phyloP scores from a whole-genome alignment of 345 rosid species.

The Trapa bicornis region DNA sequence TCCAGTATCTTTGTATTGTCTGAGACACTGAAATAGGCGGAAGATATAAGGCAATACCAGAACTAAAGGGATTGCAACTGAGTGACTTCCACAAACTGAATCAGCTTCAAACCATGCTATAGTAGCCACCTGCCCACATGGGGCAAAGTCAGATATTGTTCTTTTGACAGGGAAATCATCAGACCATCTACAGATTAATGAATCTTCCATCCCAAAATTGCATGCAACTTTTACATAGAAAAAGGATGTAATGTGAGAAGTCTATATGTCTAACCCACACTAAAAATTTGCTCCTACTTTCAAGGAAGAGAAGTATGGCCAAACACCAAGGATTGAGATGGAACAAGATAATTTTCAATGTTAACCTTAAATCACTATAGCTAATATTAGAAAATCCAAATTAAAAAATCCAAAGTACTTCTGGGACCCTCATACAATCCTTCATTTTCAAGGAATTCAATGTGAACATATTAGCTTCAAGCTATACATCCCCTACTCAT shows the following conservation, averaged over 20 bases:
- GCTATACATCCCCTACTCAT: constrained; percentile 1
- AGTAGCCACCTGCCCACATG: constrained; percentile 62
- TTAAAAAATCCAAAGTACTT: neutral
- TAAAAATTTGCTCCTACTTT: no score
- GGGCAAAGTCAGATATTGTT: neutral
- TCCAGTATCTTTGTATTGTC: constrained; percentile 78
- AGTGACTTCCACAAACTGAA: constrained; percentile 95
- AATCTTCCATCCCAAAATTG: neutral
- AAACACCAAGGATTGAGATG: no score
- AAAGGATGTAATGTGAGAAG: neutral
- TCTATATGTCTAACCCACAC: neutral
- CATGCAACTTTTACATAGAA: neutral
- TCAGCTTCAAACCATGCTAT: constrained; percentile 99
- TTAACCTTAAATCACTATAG: no score
- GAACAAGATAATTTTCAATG: no score
- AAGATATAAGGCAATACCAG: constrained; percentile 87
- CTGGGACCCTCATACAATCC: neutral
- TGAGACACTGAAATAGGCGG: constrained; percentile 81
- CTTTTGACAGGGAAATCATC: neutral
- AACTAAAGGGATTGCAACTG: constrained; percentile 81
- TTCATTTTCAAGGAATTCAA: no score
- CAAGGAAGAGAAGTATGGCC: no score
- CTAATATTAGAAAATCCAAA: neutral
- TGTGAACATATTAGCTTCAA: neutral
- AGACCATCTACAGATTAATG: neutral